Evolutionary conservation across 2,329 filamentous ascomycete genomes (phyloP).

Genomic region (Akanthomyces uredinophilus): DNA sequence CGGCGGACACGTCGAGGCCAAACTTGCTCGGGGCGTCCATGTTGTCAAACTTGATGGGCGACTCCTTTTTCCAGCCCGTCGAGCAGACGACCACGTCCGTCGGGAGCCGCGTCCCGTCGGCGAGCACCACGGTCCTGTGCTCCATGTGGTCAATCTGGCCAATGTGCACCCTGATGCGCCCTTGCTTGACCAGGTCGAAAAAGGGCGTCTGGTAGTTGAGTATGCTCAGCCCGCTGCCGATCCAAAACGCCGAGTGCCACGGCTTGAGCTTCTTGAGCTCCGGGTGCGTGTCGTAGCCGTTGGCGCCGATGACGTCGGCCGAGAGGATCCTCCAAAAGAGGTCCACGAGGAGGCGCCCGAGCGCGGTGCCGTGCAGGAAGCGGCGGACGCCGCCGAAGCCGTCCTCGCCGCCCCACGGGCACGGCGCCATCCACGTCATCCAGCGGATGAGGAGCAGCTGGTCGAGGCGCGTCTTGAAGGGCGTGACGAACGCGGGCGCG

Average conservation of each 20-base stretch:
- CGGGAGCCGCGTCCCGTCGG: constrained; percentile 34
- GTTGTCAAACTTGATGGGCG: constrained; percentile 37
- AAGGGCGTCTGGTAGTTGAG: constrained; percentile 47
- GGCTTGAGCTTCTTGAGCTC: constrained; percentile 37
- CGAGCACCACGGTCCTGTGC: constrained; percentile 35
- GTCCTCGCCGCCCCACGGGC: constrained; percentile 55
- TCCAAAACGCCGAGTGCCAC: constrained; percentile 39
- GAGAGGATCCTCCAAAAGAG: constrained; percentile 45
- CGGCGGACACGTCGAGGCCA: not conserved
- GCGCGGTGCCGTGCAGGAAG: constrained; percentile 45
- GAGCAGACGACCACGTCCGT: constrained; percentile 45
- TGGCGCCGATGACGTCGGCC: constrained; percentile 40
- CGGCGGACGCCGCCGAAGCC: constrained; percentile 42
- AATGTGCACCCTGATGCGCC: constrained; percentile 42
- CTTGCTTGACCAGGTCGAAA: constrained; percentile 45
- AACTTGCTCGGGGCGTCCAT: constrained; percentile 3
- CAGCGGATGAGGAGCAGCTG: constrained; percentile 48
- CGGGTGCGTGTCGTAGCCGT: constrained; percentile 40
- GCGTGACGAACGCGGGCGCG: constrained; percentile 53
- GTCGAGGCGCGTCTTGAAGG: constrained; percentile 55
- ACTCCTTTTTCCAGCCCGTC: constrained; percentile 47
- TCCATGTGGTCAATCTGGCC: constrained; percentile 41
- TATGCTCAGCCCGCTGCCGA: constrained; percentile 47
- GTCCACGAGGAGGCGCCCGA: constrained; percentile 43
- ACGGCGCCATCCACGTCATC: constrained; percentile 61